phyloP scores from a whole-genome alignment of 192 early-diverging fungal species.

The Podila horticola region DNA sequence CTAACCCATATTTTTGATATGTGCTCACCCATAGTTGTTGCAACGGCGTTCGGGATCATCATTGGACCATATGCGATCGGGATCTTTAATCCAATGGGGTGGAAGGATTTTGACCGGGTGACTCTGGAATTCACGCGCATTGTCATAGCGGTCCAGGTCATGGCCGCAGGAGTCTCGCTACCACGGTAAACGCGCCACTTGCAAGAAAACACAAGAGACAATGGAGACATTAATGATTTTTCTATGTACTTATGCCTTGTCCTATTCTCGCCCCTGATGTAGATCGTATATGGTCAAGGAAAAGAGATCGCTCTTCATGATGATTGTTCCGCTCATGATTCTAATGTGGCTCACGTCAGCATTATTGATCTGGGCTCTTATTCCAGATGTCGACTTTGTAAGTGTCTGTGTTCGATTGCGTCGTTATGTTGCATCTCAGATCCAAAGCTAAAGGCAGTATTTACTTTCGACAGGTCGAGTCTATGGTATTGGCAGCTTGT shows the following conservation, averaged over 20 bases:
- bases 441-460: too few relatives aligned
- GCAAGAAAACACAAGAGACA: neutral
- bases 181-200: constrained; percentile 54
- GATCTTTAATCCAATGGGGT: constrained; percentile 67
- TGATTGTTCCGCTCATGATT: constrained; percentile 85
- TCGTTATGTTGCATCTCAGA: too few relatives aligned
- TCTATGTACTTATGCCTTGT: neutral
- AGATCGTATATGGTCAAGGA: constrained; percentile 78
- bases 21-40: constrained; percentile 61
- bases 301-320: constrained; percentile 66
- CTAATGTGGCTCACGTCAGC: constrained; percentile 83
- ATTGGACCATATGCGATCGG: constrained; percentile 78
- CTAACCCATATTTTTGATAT: neutral
- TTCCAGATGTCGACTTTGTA: constrained; percentile 63
- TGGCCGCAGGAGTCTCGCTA: constrained; percentile 82
- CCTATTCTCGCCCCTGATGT: neutral
- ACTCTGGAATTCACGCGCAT: constrained; percentile 77
- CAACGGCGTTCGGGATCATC: constrained; percentile 81
- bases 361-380: constrained; percentile 65
- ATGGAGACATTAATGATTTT: neutral
- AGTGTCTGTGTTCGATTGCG: constrained; percentile 30
- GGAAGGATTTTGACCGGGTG: constrained; percentile 53
- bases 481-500: constrained; percentile 84
- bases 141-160: constrained; percentile 85
- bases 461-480: too few relatives aligned